These are phyloP conservation scores for Ceraceosorus guamensis DNA, from an alignment of 1,284 basidiomycete genomes.

Conservation along the genomic window DNA sequence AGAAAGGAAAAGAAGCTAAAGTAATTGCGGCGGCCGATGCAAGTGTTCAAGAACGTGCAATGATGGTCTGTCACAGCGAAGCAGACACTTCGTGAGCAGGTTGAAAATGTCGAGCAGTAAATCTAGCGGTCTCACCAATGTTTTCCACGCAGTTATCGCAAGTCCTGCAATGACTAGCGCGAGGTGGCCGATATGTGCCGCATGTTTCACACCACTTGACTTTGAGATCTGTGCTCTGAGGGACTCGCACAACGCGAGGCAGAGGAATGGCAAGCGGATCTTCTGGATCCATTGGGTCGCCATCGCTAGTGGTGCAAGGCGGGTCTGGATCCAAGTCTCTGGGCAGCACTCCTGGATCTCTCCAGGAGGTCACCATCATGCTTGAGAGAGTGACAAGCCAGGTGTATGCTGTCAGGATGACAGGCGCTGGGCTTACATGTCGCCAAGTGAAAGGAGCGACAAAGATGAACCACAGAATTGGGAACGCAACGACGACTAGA, in stretches of 20 bases:
- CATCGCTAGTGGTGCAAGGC: constrained; percentile 24
- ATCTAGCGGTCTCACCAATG: constrained; percentile 14
- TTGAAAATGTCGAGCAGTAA: neutral
- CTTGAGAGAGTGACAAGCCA: constrained; percentile 26
- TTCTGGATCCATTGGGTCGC: constrained; percentile 8
- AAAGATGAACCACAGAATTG: constrained; percentile 37
- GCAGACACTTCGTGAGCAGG: neutral
- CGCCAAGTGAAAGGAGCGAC: constrained; percentile 30
- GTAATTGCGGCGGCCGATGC: constrained; percentile 47
- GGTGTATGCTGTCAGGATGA: constrained; percentile 33
- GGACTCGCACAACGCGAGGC: constrained; percentile 15
- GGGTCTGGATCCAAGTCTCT: constrained; percentile 41
- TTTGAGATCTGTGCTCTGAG: constrained; percentile 16
- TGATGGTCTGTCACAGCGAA: constrained; percentile 34
- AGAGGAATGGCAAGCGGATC: constrained; percentile 16
- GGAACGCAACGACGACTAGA: constrained; percentile 23
- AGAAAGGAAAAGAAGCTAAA: constrained; percentile 44
- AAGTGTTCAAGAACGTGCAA: constrained; percentile 48
- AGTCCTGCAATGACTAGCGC: constrained; percentile 43
- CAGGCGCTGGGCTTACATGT: constrained; percentile 27
- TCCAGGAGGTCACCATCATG: constrained; percentile 38
- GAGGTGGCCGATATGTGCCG: constrained; percentile 41
- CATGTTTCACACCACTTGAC: constrained; percentile 48
- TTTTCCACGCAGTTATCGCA: constrained; percentile 48
- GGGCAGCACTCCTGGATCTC: constrained; percentile 45